These are phyloP conservation scores for Fraxinus sp. DNA, from an alignment of 305 asterid genomes.

Conservation along the genomic window DNA sequence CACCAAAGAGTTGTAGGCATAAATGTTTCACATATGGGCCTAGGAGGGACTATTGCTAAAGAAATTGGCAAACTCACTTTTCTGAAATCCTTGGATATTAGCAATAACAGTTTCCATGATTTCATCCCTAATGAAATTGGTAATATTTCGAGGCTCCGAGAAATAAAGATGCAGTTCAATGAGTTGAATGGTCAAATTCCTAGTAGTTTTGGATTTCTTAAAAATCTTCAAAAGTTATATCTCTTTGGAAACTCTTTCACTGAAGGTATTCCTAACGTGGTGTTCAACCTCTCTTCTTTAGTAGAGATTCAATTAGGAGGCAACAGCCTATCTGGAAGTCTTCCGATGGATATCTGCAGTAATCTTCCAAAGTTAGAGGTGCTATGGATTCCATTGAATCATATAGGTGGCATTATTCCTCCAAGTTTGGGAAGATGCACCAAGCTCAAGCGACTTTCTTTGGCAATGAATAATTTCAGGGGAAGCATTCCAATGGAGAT, in stretches of 20 bases:
- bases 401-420: slow-evolving; percentile 7
- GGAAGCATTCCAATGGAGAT: neutral
- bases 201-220: neutral
- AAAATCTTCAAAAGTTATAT: neutral
- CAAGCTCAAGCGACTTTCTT: neutral
- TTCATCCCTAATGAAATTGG: neutral
- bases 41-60: neutral
- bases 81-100: neutral
- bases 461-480: neutral
- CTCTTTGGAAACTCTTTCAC: neutral
- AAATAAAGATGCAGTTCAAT: neutral
- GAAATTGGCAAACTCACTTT: neutral
- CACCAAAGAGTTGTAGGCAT: slow-evolving; percentile 4
- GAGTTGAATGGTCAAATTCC: slow-evolving; percentile 7
- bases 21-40: neutral
- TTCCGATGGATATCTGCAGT: neutral
- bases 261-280: neutral
- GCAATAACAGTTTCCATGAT: slow-evolving; percentile 2
- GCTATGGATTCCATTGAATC: neutral
- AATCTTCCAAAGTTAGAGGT: neutral
- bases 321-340: neutral
- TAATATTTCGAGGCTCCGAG: neutral
- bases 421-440: neutral
- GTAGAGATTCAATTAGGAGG: neutral
- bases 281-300: neutral